These are phyloP conservation scores for Candolleomyces efflorescens DNA, from an alignment of 768 basidiomycete genomes.

Conservation along the genomic window DNA sequence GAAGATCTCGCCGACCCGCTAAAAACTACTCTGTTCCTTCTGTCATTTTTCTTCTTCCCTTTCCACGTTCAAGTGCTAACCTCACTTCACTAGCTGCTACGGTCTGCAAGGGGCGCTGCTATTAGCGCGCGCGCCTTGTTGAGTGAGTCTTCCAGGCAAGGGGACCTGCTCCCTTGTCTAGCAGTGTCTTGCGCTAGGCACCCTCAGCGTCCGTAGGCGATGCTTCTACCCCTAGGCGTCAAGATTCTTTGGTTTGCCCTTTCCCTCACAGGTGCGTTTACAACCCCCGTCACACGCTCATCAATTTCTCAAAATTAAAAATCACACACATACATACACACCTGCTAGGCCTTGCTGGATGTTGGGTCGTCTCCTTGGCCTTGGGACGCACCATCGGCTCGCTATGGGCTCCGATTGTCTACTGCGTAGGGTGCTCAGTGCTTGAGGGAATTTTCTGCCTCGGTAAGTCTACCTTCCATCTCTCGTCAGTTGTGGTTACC, in stretches of 20 bases:
- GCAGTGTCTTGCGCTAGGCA: neutral
- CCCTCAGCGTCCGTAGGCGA: neutral
- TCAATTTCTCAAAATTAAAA: neutral
- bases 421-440: slow-evolving; percentile 45
- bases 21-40: too few relatives aligned
- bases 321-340: neutral
- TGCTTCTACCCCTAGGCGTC: slow-evolving; percentile 41
- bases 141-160: too few relatives aligned
- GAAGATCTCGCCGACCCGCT: too few relatives aligned
- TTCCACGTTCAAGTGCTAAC: too few relatives aligned
- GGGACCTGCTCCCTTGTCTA: neutral
- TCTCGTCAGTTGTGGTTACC: too few relatives aligned
- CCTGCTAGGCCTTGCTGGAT: slow-evolving; percentile 42
- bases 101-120: too few relatives aligned
- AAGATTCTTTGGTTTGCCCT: slow-evolving; percentile 57
- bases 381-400: slow-evolving; percentile 41
- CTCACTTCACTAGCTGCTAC: too few relatives aligned
- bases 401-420: slow-evolving; percentile 46
- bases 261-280: slow-evolving; percentile 45
- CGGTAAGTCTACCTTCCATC: slow-evolving; percentile 32
- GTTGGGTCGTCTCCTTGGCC: slow-evolving; percentile 42
- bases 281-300: neutral
- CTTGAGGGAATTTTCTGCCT: slow-evolving; percentile 57
- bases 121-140: too few relatives aligned
- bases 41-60: too few relatives aligned